Percentiles rank a stretch among this genome's conserved stretches.
These are phyloP conservation scores for Alnus rubra DNA, from an alignment of 306 rosid species.

Conservation along the genomic window DNA sequence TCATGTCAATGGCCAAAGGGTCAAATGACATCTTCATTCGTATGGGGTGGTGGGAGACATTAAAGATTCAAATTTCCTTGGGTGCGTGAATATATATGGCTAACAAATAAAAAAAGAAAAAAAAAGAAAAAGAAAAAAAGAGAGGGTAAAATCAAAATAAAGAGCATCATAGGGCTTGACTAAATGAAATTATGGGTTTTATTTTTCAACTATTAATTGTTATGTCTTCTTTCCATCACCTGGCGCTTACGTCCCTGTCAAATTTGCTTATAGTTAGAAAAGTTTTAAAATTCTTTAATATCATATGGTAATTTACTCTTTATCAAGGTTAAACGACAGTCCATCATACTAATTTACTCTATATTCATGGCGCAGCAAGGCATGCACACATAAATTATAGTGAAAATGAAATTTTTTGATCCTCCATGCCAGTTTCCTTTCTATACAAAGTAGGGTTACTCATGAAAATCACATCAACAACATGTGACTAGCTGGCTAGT, in stretches of 20 bases:
- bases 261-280: no score
- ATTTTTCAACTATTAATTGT: not conserved
- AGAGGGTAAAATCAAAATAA: not conserved
- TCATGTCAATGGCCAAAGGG: not conserved
- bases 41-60: not conserved
- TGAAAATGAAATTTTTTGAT: not conserved
- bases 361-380: not conserved
- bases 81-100: not conserved
- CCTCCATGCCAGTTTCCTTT: not conserved
- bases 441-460: not conserved
- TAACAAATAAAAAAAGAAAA: no score
- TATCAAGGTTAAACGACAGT: not conserved
- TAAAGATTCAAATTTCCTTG: not conserved
- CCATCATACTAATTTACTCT: not conserved
- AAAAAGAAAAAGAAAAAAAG: no score
- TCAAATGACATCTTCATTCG: not conserved
- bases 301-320: no score
- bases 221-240: not conserved
- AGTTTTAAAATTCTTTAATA: no score
- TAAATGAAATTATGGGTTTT: not conserved
- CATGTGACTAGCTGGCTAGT: no score
- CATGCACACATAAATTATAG: not conserved
- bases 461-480: not conserved
- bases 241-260: not conserved
- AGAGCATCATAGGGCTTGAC: not conserved